Base-by-base conservation (phyloP, 495 filamentous ascomycete genomes). In the Amniculicola lignicola region DNA sequence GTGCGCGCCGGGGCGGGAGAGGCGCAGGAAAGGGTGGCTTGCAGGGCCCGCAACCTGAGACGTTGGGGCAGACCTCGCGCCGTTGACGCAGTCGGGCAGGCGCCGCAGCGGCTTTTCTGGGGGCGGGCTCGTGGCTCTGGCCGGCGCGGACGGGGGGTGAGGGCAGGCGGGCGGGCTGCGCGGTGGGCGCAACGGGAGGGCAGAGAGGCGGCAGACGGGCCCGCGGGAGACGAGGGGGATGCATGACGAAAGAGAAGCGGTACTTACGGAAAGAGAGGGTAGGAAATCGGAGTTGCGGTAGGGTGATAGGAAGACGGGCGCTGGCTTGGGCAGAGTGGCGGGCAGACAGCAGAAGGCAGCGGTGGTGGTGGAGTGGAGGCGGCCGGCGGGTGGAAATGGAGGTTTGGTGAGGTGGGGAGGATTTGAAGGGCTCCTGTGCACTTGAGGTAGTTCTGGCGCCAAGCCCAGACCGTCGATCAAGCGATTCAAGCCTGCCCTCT, bases 171-270 rank as follows among this genome's bases (percentile, higher is more conserved):
- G 16, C 33, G 40, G 19, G 19, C 42, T 28, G 27, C 31, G 39
- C 19, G 28, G 46, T 15, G 25, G 24, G 11, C 19, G 46, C 12
- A 29, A n/a, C 12, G 53, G 19, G 25, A 56, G 35, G 43, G 49
- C 23, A 39, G 39, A 40, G 42, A 16, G 40, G 53, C 53, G n/a
- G n/a, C n/a, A n/a, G n/a, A n/a, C 41, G 19, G 44, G 39, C 31
- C 4, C 35, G 21, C 22, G 47, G 25, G 29, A 16, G 9, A 37
- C 31, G 40, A 44, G 44, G 39, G 39, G 39, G 41, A 37, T 16
- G n/a, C n/a, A 58, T 60, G 57, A 54, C 57, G 50, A 54, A 54
- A 60, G 57, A 52, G 48, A 39, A 44, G 50, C 14, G 37, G 36
- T 29, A 60, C 57, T 60, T 60, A 60, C 57, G 35, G 6, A 37